These are phyloP conservation scores for Volvariella surrecta DNA, from an alignment of 1,284 basidiomycete species.

Conservation along the genomic window DNA sequence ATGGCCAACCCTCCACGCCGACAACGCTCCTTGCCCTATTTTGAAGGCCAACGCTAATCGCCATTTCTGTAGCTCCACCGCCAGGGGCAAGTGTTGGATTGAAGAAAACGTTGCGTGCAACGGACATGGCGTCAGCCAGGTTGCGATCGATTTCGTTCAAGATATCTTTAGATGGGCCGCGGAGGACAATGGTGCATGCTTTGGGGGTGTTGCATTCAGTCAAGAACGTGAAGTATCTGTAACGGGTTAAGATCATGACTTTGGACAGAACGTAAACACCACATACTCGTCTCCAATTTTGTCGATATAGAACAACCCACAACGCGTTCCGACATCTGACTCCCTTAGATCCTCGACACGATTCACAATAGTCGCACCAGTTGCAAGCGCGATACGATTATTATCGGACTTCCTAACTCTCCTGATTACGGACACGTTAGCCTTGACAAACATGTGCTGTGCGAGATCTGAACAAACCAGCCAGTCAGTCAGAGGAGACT, in stretches of 20 bases:
- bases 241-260: constrained; percentile 1
- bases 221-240: constrained; percentile 93
- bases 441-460: constrained; percentile 87
- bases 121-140: constrained; percentile 95
- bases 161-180: constrained; percentile 97
- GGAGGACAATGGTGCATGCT: constrained; percentile 97
- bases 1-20: constrained; percentile 87
- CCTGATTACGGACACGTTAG: constrained; percentile 87
- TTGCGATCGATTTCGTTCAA: constrained; percentile 98
- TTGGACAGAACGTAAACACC: constrained; percentile 2
- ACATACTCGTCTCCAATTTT: constrained; percentile 95
- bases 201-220: constrained; percentile 90
- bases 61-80: constrained; percentile 98
- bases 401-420: constrained; percentile 98
- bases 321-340: constrained; percentile 85
- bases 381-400: constrained; percentile 94
- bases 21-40: constrained; percentile 71
- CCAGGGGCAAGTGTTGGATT: constrained; percentile 90
- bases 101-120: constrained; percentile 96
- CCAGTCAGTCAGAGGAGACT: neutral
- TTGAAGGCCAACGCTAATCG: constrained; percentile 86
- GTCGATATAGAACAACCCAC: constrained; percentile 93
- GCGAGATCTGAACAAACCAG: constrained; percentile 65
- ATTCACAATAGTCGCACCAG: constrained; percentile 96
- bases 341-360: constrained; percentile 93